Evolutionary conservation across 2,329 filamentous ascomycete genomes (phyloP).

Genomic region (Fusarium transvaalense): DNA sequence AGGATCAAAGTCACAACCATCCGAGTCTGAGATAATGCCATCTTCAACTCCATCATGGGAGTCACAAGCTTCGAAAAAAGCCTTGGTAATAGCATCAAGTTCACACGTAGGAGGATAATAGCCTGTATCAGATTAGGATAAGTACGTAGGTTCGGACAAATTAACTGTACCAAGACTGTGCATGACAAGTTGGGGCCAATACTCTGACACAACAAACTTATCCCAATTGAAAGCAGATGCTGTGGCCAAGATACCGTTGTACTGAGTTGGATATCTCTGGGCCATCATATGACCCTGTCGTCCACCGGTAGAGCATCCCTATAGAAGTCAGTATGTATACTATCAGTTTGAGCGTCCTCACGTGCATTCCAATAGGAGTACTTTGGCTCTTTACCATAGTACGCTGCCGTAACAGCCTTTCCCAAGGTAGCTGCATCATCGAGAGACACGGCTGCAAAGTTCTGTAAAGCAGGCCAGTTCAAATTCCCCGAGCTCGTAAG

Average conservation of each 20-base stretch:
- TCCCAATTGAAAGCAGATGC: constrained; percentile 59
- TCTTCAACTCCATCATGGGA: constrained; percentile 42
- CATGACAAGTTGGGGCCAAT: constrained; percentile 47
- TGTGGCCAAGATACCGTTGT: constrained; percentile 65
- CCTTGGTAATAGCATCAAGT: constrained; percentile 51
- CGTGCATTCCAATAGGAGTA: constrained; percentile 62
- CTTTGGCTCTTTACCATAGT: constrained; percentile 53
- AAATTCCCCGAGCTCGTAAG: constrained; percentile 36
- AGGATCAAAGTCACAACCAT: constrained; percentile 42
- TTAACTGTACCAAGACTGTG: neutral
- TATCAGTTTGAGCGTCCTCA: rapidly evolving
- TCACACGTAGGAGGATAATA: constrained; percentile 52
- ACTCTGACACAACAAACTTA: constrained; percentile 35
- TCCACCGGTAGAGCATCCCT: constrained; percentile 66
- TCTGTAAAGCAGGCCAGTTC: constrained; percentile 45
- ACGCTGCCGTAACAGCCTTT: constrained; percentile 57
- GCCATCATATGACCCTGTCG: constrained; percentile 66
- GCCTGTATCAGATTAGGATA: rapidly evolving
- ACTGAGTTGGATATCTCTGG: constrained; percentile 64
- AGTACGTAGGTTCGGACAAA: rapidly evolving
- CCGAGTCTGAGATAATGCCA: constrained; percentile 38
- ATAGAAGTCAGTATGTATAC: rapidly evolving
- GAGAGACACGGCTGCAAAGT: constrained; percentile 47
- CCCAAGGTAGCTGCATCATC: constrained; percentile 55
- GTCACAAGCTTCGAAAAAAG: constrained; percentile 53